Base-by-base conservation (phyloP, 257 asterid genomes). In the Plantago elongata region DNA sequence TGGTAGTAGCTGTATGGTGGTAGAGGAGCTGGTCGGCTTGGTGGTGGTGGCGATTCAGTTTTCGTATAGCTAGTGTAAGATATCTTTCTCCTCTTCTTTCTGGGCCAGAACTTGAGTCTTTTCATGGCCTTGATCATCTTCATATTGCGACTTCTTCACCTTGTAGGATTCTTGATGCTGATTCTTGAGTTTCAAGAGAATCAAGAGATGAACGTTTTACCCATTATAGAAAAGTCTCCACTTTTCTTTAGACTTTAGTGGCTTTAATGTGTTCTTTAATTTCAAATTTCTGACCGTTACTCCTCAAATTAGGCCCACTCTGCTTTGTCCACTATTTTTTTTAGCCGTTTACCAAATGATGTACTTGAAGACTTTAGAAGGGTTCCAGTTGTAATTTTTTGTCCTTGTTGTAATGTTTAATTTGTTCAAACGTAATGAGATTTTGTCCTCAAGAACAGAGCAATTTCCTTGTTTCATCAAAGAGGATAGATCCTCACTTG, bases 81-180 rank as follows among this genome's bases (percentile, higher is more conserved):
- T 48, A 66, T 74, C 66, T 50, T 79, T 66, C 73, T 78, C 77
- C 71, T 79, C 80, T 79, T 81, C 73, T 78, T 86, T 71, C 69
- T 81, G 7, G 92, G 72, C 95, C 95, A 86, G 50, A 83, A 76
- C 65, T 81, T 86, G 51, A 86, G 95, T 75, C 69, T 86, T 76
- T 74, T 83, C 77, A 86, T 69, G 59, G 91, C 73, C 73, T 74
- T 83, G 48, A 75, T 79, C 72, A 86, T 38, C 79, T 86, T 86
- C 95, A 79, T 86, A 60, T 66, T 7, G n/a, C 11, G 22, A 54
- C 51, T 70, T 37, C 47, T 49, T 13, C 18, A 47, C 11, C 7
- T 59, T 54, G 2, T 54, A n/a, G 9, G 22, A 43, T 13, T 18
- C 15, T 11, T 9, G 6, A 17, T 5, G 30, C 37, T 54, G 44